Percentiles rank a stretch among this genome's conserved stretches.
Evolutionary conservation across 306 rosid species (phyloP).

Genomic region (Vicia faba): DNA sequence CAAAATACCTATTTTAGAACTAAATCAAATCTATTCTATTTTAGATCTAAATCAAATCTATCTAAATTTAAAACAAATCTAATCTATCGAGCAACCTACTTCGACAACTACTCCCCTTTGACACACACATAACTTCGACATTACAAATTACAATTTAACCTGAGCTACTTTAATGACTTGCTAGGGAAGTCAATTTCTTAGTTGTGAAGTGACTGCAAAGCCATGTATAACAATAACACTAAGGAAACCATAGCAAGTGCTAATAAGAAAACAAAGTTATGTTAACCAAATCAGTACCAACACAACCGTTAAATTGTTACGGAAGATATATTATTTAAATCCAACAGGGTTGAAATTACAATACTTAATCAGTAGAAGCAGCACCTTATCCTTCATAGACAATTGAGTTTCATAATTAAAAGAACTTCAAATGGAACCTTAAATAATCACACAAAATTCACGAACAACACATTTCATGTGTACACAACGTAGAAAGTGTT

Average conservation of each 20-base stretch:
- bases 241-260: no score
- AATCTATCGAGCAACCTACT: no score
- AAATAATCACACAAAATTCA: background rate
- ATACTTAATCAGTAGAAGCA: background rate
- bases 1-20: no score
- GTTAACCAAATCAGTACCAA: background rate
- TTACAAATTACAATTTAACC: no score
- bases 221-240: slow-evolving; percentile 32
- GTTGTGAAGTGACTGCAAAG: slow-evolving; percentile 58
- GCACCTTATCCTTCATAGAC: background rate
- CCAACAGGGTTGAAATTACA: background rate
- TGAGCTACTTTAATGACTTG: slow-evolving; percentile 42
- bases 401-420: background rate
- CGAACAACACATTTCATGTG: background rate
- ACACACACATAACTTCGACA: no score
- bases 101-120: no score
- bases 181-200: slow-evolving; percentile 49
- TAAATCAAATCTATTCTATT: no score
- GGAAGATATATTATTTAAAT: background rate
- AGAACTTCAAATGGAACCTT: no score
- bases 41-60: no score
- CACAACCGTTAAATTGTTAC: background rate
- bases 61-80: no score
- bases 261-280: background rate
- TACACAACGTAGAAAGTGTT: no score